Base-by-base conservation (phyloP, 164 flowering plant genomes). In the Chloranthus sessilifolius region DNA sequence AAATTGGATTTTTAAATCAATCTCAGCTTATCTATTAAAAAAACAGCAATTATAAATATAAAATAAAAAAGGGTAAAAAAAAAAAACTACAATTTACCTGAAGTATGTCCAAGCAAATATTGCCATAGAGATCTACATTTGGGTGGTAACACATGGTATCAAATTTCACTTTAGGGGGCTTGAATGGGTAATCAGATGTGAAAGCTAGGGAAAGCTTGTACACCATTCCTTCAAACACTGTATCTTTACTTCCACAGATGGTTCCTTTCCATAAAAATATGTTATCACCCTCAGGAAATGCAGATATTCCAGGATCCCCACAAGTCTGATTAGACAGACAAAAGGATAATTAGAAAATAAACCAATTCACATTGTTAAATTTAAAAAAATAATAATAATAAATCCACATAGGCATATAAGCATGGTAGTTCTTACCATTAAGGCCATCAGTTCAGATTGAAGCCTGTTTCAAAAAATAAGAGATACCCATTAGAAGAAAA, bases 201-300 rank as follows among this genome's bases (percentile, higher is more conserved):
- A 91, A 88, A 0, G 75, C 30, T 17, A 91, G 83, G 9, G 82
- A 75, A 3, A 91, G 78, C 71, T 67, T 88, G 73, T 88, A 91
- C 20, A 80, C 90, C 11, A 85, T 83, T 51, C 86, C 96, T 75
- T 91, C 98, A 58, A 78, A 91, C 8, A 83, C 98, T 0, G 98
- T 91, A 12, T 81, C 98, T 62, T 82, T 83, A 81, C 88, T 83
- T 33, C 98, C 98, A 14, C 42, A 49, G 31, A 91, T 90, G n/a
- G 96, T 91, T 16, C 96, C 98, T 71, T 82, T 91, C 98, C 98
- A 91, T 38, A 60, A 63, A 62, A 91, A 83, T 47, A 91, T 85
- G 76, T 88, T 91, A 64, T 91, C 96, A 59, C 83, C 98, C 55
- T 85, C 96, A 0, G 98, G 98, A 50, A 91, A 88, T 2, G 92